Evolutionary conservation across 371 early-diverging fungal species (phyloP), one percentile per base, ranked within the genome.

Genomic region (Phascolomyces articulosus): DNA sequence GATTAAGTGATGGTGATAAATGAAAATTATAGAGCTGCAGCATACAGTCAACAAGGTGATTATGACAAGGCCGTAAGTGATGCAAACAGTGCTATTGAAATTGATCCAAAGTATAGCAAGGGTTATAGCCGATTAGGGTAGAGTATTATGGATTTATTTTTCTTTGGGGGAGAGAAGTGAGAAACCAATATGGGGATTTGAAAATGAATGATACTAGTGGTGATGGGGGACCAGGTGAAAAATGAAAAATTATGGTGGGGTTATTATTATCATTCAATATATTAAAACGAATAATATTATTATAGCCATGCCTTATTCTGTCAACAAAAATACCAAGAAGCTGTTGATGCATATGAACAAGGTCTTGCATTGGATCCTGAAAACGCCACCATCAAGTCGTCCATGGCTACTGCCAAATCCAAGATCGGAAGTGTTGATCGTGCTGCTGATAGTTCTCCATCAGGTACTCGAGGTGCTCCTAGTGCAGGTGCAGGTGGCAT

Each of bases 111-210:
- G 47, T 98, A 95, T 77, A 87, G 87, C 83, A 97, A 96, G 74
- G 96, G 93, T 13, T 97, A 96, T 80, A 92, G 94, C 67, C 91
- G 98, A 60, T 83, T 97, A 78, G 97, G 95, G 87, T 93, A 85
- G 70, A 64, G 47, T 16, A 24, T 8, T 60, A 10, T n/a, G 8
- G 4, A 13, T 44, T 44, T 34, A 34, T 34, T 34, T 9, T 34
- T 34, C 11, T 34, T 6, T 6, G 2, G 6, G 34, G 34, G 34
- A 34, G 6, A 34, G 34, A 34, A 9, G 3, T 31, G 9, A 31
- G 3, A 31, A 31, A 31, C 9, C 31, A 6, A 9, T 31, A 31
- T 31, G 3, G 3, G 3, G 9, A 31, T 31, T n/a, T n/a, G n/a
- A n/a, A n/a, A n/a, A n/a, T n/a, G n/a, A 31, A 11, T 11, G 34